These are phyloP conservation scores for Solanum etuberosum DNA, from an alignment of 257 asterid species.

Conservation along the genomic window DNA sequence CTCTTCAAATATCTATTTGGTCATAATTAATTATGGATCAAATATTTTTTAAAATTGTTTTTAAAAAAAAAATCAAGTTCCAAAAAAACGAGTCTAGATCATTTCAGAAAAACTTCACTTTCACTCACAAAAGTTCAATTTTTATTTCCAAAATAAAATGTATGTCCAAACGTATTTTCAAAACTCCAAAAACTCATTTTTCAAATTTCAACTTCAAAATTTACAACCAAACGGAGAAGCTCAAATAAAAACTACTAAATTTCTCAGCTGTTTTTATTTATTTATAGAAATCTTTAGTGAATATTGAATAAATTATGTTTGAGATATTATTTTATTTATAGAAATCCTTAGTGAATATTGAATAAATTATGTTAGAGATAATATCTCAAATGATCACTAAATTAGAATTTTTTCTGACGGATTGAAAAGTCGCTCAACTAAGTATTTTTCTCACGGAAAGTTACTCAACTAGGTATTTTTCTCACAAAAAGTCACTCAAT, in stretches of 20 bases:
- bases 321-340: no score
- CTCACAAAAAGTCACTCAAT: not conserved
- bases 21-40: no score
- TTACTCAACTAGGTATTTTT: no score
- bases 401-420: no score
- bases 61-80: not conserved
- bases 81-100: not conserved
- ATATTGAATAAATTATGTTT: no score
- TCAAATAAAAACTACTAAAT: not conserved
- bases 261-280: not conserved
- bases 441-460: no score
- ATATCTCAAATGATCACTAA: not conserved
- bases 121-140: not conserved
- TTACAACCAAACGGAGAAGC: not conserved
- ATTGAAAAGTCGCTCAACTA: no score
- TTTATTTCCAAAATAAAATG: not conserved
- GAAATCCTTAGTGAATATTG: not conserved
- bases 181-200: no score
- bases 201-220: not conserved
- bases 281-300: not conserved
- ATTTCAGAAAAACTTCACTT: not conserved
- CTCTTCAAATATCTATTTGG: not conserved
- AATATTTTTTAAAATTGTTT: no score
- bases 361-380: no score
- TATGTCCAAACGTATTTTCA: not conserved